These are phyloP conservation scores for Auricularia auricula-judae DNA, from an alignment of 768 basidiomycete genomes.

Conservation along the genomic window DNA sequence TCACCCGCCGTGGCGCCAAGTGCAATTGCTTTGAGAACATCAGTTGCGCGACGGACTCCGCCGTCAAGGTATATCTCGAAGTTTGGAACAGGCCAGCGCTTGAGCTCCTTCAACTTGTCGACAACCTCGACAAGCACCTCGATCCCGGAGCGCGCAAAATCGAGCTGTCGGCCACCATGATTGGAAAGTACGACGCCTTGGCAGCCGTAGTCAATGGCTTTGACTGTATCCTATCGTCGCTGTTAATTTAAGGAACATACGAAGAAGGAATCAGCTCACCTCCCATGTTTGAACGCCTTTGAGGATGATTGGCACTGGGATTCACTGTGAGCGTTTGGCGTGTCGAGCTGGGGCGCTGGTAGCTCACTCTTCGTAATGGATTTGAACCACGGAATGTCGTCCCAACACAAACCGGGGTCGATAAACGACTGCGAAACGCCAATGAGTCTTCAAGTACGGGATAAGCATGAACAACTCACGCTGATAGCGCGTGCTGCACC, in stretches of 20 bases:
- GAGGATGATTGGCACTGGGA: conserved; percentile 73
- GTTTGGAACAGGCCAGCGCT: conserved; percentile 62
- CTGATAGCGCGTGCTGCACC: conserved; percentile 93
- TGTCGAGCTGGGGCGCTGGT: conserved; percentile 1
- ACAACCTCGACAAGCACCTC: conserved; percentile 87
- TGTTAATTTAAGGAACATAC: neutral
- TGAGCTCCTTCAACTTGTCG: conserved; percentile 48
- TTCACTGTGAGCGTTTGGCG: conserved; percentile 2
- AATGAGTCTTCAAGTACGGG: neutral
- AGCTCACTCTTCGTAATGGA: conserved; percentile 54
- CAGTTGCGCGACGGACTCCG: conserved; percentile 85
- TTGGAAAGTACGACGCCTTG: conserved; percentile 80
- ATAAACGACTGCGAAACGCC: conserved; percentile 68
- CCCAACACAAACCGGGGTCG: conserved; percentile 83
- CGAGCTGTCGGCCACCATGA: conserved; percentile 70
- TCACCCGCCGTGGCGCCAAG: conserved; percentile 73
- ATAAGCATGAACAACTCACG: conserved; percentile 28
- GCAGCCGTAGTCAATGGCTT: conserved; percentile 67
- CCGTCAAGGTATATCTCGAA: conserved; percentile 88
- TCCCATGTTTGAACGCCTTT: conserved; percentile 90
- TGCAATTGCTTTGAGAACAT: conserved; percentile 80
- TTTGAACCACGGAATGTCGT: conserved; percentile 66
- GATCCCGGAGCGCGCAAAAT: conserved; percentile 77
- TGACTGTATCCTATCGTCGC: conserved; percentile 37
- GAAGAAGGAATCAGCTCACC: conserved; percentile 16